A percentile compares a stretch with the other conserved stretches of the same genome.
Evolutionary conservation across 108 stramenopile genomes (phyloP).

Genomic region (Discostella stelligeroides): DNA sequence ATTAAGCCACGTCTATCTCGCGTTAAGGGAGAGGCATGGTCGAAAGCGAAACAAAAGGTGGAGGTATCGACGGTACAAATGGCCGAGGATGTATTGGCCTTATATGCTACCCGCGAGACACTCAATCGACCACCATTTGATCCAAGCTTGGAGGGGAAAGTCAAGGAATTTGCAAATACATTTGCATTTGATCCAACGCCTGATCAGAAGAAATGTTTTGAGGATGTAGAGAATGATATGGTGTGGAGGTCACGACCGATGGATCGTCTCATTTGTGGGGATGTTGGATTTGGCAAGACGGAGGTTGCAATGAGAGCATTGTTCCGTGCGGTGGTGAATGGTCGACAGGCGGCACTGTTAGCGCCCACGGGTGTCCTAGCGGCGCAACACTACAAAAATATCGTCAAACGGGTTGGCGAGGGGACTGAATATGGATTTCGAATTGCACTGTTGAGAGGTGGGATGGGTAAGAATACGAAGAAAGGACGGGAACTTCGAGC

Average conservation of each 20-base stretch:
- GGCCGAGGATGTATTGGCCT: constrained; percentile 80
- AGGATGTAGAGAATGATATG: constrained; percentile 95
- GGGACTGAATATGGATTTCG: constrained; percentile 60
- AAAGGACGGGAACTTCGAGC: constrained; percentile 71
- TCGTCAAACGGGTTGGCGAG: constrained; percentile 73
- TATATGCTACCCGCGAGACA: constrained; percentile 82
- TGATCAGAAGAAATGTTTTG: constrained; percentile 87
- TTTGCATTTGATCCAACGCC: constrained; percentile 84
- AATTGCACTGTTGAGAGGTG: constrained; percentile 71
- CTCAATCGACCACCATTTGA: constrained; percentile 69
- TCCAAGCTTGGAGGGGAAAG: constrained; percentile 60
- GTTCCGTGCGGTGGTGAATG: constrained; percentile 80
- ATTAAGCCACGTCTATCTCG: constrained; percentile 73
- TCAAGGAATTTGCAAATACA: constrained; percentile 71
- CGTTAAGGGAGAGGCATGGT: constrained; percentile 79
- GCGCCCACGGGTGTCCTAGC: constrained; percentile 95
- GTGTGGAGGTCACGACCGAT: constrained; percentile 91
- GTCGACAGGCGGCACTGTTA: constrained; percentile 90
- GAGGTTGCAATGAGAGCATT: constrained; percentile 94
- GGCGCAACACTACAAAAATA: constrained; percentile 88
- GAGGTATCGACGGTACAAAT: constrained; percentile 75
- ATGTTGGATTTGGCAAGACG: constrained; percentile 99
- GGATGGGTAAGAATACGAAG: constrained; percentile 75
- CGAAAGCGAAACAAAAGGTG: constrained; percentile 75
- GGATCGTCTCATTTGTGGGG: constrained; percentile 96